Percentiles rank a stretch among this genome's conserved stretches.
These are phyloP conservation scores for Phytophthora podocarpi DNA, from an alignment of 352 stramenopile species.

Conservation along the genomic window DNA sequence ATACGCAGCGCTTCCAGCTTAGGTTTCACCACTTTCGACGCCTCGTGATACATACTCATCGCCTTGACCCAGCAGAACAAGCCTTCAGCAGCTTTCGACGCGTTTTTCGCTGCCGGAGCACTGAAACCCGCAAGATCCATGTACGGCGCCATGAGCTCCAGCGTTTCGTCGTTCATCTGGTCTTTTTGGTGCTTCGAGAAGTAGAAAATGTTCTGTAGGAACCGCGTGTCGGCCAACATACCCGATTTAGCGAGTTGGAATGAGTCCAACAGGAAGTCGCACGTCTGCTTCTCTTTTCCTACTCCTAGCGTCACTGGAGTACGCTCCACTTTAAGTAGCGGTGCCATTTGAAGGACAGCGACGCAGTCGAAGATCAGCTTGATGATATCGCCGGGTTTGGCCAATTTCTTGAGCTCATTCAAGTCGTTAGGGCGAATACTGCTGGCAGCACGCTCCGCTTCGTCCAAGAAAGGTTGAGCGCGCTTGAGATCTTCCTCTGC, in stretches of 20 bases:
- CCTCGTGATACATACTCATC: conserved; percentile 93
- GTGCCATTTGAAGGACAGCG: conserved; percentile 86
- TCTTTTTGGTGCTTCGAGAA: conserved; percentile 93
- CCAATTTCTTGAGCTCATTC: conserved; percentile 93
- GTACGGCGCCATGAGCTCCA: conserved; percentile 93
- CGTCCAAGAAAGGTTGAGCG: conserved; percentile 91
- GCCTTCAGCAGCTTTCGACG: conserved; percentile 89
- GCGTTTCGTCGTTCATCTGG: conserved; percentile 93
- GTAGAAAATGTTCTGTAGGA: conserved; percentile 90
- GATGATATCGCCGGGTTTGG: conserved; percentile 91
- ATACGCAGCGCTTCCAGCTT: conserved; percentile 93
- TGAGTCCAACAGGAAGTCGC: conserved; percentile 86
- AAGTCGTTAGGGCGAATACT: conserved; percentile 91
- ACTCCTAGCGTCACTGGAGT: conserved; percentile 65
- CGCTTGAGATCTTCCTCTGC: conserved; percentile 90
- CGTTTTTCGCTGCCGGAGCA: conserved; percentile 82
- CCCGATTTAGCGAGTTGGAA: conserved; percentile 85
- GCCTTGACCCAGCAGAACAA: conserved; percentile 91
- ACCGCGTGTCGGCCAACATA: conserved; percentile 89
- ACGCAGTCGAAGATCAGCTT: conserved; percentile 94
- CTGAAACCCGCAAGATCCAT: conserved; percentile 88
- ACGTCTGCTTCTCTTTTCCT: conserved; percentile 88
- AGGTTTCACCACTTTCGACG: conserved; percentile 93
- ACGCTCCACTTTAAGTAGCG: conserved; percentile 75
- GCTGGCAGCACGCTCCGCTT: conserved; percentile 84